Evolutionary conservation across 768 basidiomycete genomes (phyloP).

Genomic region (Strobilomyces echinocephalus): DNA sequence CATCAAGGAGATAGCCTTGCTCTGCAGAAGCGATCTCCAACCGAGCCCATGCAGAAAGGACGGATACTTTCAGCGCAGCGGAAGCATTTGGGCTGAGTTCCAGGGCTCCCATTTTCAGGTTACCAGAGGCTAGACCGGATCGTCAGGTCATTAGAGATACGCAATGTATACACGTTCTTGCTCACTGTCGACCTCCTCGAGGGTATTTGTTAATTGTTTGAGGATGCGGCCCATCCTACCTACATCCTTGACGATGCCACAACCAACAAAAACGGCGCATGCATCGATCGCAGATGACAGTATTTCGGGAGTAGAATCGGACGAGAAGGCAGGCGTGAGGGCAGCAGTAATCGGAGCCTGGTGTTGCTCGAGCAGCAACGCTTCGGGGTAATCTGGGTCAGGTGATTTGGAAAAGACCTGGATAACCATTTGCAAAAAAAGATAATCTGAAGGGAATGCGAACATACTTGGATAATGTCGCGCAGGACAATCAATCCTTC

Average conservation of each 20-base stretch:
- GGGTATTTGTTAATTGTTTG: conserved; percentile 78
- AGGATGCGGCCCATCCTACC: conserved; percentile 90
- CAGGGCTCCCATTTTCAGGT: conserved; percentile 80
- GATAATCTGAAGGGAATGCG: not conserved
- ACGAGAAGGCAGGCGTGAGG: conserved; percentile 91
- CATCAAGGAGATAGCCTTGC: conserved; percentile 72
- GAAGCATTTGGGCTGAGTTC: conserved; percentile 92
- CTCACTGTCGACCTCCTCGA: conserved; percentile 87
- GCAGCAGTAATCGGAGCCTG: conserved; percentile 98
- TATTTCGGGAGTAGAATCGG: conserved; percentile 94
- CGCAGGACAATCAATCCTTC: conserved; percentile 85
- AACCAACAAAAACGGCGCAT: conserved; percentile 93
- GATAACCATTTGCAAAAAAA: conserved; percentile 4
- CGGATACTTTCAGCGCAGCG: conserved; percentile 89
- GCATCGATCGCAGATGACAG: conserved; percentile 87
- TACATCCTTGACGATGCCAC: conserved; percentile 89
- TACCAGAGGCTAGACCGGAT: conserved; percentile 62
- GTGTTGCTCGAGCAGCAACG: conserved; percentile 89
- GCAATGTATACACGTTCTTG: not conserved
- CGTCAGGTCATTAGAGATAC: conserved; percentile 4
- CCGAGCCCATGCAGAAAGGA: conserved; percentile 93
- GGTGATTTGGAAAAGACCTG: conserved; percentile 84
- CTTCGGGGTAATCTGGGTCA: conserved; percentile 90
- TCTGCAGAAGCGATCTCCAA: conserved; percentile 72
- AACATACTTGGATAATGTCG: conserved; percentile 83